Conservation (phyloP, 1,139 yeast species). For the Candida glucosophila region DNA sequence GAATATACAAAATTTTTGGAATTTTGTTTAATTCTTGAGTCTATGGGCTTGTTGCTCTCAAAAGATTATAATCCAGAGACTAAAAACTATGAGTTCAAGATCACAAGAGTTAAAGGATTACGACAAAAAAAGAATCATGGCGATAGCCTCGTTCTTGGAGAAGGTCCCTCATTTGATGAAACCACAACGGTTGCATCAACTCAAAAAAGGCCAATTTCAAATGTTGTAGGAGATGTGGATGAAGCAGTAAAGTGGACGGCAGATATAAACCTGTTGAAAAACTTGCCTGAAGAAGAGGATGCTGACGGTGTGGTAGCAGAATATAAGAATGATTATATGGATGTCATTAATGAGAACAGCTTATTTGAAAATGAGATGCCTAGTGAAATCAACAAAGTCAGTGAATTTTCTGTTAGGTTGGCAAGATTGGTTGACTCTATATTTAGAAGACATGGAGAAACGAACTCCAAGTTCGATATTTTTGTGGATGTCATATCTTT, state of each 20-base stretch:
- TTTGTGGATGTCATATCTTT: too few relatives aligned
- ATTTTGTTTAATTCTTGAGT: slow-evolving; percentile 57
- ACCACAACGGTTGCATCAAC: too few relatives aligned
- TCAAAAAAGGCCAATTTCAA: too few relatives aligned
- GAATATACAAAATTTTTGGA: slow-evolving; percentile 29
- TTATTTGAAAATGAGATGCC: too few relatives aligned
- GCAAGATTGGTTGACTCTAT: too few relatives aligned
- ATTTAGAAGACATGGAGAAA: too few relatives aligned
- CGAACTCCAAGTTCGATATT: too few relatives aligned
- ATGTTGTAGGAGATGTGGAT: slow-evolving; percentile 21
- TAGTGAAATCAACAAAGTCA: too few relatives aligned
- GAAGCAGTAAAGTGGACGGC: slow-evolving; percentile 20
- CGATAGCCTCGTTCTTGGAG: slow-evolving; percentile 9
- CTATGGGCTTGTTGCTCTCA: slow-evolving; percentile 65
- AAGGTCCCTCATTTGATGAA: too few relatives aligned
- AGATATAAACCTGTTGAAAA: slow-evolving; percentile 13
- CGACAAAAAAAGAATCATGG: slow-evolving; percentile 33
- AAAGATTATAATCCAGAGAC: slow-evolving; percentile 21
- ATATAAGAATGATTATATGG: too few relatives aligned
- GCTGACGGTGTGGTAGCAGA: not conserved
- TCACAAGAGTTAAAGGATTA: slow-evolving; percentile 66
- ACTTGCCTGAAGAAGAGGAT: not conserved
- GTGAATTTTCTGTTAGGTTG: too few relatives aligned
- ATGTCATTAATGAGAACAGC: too few relatives aligned
- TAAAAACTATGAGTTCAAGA: slow-evolving; percentile 26